phyloP scores from a whole-genome alignment of 257 asterid genomes.

The Prunella vulgaris region DNA sequence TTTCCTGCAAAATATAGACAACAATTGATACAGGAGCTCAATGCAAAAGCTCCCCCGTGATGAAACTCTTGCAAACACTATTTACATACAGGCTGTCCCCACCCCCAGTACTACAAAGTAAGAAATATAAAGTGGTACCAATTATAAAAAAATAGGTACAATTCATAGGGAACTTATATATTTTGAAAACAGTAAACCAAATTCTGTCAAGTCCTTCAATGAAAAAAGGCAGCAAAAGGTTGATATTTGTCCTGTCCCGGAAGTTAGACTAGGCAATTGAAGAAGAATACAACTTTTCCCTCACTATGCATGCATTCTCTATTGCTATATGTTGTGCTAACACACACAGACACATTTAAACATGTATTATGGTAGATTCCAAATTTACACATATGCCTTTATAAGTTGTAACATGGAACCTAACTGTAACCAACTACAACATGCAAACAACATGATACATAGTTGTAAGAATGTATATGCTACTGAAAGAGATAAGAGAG shows the following conservation, averaged over 20 bases:
- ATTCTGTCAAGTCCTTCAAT: neutral
- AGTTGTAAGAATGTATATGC: neutral
- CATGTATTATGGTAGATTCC: neutral
- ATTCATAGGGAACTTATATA: neutral
- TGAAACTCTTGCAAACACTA: neutral
- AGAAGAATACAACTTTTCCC: slow-evolving; percentile 3
- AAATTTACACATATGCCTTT: neutral
- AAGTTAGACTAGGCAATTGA: neutral
- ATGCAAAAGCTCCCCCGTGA: neutral
- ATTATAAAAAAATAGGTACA: slow-evolving; percentile 3
- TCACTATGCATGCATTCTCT: neutral
- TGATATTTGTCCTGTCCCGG: neutral
- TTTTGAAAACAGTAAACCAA: neutral
- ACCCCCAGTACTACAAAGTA: slow-evolving; percentile 1
- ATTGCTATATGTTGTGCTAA: neutral
- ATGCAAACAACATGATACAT: slow-evolving; percentile 4
- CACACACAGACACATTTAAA: neutral
- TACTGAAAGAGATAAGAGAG: too few relatives aligned
- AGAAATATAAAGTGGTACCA: slow-evolving; percentile 4
- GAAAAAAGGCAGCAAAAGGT: slow-evolving; percentile 1
- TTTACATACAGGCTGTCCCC: neutral
- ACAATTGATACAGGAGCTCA: neutral
- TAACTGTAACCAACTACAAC: slow-evolving; percentile 4
- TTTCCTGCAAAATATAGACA: slow-evolving; percentile 57
- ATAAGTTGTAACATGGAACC: neutral